phyloP scores from a whole-genome alignment of 192 early-diverging fungal genomes.

The Linnemannia schmuckeri region DNA sequence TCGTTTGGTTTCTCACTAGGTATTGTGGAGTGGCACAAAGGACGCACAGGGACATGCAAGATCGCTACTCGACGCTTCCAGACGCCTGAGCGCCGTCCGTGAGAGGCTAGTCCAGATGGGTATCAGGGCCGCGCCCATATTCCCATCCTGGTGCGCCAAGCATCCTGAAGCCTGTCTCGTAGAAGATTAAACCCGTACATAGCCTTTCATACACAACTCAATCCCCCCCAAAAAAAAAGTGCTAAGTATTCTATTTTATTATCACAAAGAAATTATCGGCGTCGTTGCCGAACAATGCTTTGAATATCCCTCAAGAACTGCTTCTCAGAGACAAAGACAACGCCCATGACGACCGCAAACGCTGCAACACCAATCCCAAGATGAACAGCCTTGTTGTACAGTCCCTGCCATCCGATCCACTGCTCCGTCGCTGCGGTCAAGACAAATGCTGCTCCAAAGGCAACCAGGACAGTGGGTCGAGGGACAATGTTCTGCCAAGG shows the following conservation, averaged over 20 bases:
- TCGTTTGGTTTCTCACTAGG: background rate
- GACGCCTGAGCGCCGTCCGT: conserved; percentile 75
- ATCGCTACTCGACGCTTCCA: conserved; percentile 70
- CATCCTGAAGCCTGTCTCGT: conserved; percentile 34
- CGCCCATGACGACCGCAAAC: conserved; percentile 11
- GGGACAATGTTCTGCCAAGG: conserved; percentile 60
- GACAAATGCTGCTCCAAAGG: conserved; percentile 65
- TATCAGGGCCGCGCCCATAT: conserved; percentile 75
- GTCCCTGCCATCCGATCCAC: conserved; percentile 69
- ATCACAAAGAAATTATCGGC: background rate
- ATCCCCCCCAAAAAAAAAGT: background rate
- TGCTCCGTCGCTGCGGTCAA: conserved; percentile 65
- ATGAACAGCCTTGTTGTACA: conserved; percentile 64
- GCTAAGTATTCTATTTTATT: background rate
- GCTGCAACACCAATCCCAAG: conserved; percentile 64
- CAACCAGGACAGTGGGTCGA: conserved; percentile 45
- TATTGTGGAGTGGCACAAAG: conserved; percentile 71
- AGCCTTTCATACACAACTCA: background rate
- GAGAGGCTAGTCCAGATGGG: conserved; percentile 78
- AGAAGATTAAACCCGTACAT: background rate
- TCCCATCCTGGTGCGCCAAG: conserved; percentile 78
- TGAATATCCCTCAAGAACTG: conserved; percentile 43
- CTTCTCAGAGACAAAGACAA: conserved; percentile 28
- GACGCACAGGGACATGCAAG: conserved; percentile 65
- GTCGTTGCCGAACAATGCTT: conserved; percentile 21